Conservation (phyloP, 1,284 basidiomycete species). For the Laetiporus sulphureus region DNA sequence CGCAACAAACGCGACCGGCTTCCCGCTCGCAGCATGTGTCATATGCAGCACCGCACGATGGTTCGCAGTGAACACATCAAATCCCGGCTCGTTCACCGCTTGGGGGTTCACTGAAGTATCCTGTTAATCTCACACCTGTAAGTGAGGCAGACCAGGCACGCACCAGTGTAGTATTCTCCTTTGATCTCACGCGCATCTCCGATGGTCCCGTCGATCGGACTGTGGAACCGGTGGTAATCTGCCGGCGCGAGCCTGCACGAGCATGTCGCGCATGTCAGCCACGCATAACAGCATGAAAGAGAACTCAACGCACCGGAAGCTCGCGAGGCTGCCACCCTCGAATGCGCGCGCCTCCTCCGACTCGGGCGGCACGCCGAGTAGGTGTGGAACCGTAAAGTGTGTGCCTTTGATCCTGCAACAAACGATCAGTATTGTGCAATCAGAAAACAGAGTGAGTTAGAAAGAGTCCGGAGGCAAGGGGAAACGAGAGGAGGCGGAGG, state of each 20-base stretch:
- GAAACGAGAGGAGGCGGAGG: no score
- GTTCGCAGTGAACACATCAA: slow-evolving; percentile 75
- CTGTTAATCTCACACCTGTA: background rate
- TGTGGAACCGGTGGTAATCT: slow-evolving; percentile 86
- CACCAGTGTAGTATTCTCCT: slow-evolving; percentile 55
- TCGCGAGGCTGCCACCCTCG: slow-evolving; percentile 47
- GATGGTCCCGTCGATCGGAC: slow-evolving; percentile 58
- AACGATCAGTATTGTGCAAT: no score
- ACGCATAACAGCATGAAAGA: background rate
- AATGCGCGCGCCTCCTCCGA: slow-evolving; percentile 37
- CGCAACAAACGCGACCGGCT: slow-evolving; percentile 51
- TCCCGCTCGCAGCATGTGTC: slow-evolving; percentile 37
- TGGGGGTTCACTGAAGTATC: slow-evolving; percentile 69
- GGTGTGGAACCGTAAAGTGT: slow-evolving; percentile 58
- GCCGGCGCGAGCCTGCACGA: slow-evolving; percentile 61
- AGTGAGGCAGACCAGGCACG: slow-evolving; percentile 6
- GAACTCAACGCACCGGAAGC: slow-evolving; percentile 36
- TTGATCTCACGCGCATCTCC: slow-evolving; percentile 43
- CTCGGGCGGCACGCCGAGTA: slow-evolving; percentile 41
- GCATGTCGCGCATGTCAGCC: background rate
- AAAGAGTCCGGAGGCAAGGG: no score
- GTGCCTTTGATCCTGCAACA: slow-evolving; percentile 77
- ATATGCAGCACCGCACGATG: slow-evolving; percentile 53
- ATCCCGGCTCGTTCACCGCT: slow-evolving; percentile 64
- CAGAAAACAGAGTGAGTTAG: no score